A percentile compares a stretch with the other conserved stretches of the same genome.
phyloP scores from a whole-genome alignment of 225 moss, liverwort and hornwort genomes.

The Ulota crispa region DNA sequence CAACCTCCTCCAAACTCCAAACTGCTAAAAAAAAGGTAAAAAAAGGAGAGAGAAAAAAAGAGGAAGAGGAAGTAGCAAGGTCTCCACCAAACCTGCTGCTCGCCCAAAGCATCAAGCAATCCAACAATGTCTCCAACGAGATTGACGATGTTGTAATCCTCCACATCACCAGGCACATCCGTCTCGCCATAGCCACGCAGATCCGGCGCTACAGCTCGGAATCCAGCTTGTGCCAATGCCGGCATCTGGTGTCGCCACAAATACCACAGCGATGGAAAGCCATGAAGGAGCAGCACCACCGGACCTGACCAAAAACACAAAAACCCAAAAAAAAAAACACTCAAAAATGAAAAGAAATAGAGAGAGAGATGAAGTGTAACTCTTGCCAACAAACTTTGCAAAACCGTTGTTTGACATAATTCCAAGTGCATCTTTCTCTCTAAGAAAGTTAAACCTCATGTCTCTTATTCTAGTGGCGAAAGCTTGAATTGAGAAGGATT shows the following conservation, averaged over 20 bases:
- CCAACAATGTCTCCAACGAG: slow-evolving; percentile 25
- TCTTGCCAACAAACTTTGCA: too few species aligned
- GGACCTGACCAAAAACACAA: slow-evolving; percentile 1
- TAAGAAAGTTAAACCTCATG: too few species aligned
- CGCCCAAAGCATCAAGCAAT: slow-evolving; percentile 25
- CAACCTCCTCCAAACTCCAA: not conserved
- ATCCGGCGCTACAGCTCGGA: slow-evolving; percentile 22
- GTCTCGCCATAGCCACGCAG: slow-evolving; percentile 30
- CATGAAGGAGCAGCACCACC: slow-evolving; percentile 29
- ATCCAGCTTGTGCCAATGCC: slow-evolving; percentile 24
- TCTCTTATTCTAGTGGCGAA: too few species aligned
- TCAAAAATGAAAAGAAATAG: too few species aligned
- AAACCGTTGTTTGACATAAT: too few species aligned
- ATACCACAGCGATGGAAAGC: slow-evolving; percentile 33
- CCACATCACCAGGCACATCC: slow-evolving; percentile 13
- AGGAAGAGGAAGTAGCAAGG: too few species aligned
- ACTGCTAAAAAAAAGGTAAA: not conserved
- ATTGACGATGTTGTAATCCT: not conserved
- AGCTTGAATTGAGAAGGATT: too few species aligned
- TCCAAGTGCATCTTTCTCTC: too few species aligned
- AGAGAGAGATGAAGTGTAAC: too few species aligned
- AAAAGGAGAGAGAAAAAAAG: not conserved
- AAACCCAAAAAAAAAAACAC: too few species aligned
- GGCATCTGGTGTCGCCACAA: slow-evolving; percentile 23
- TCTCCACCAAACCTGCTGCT: slow-evolving; percentile 9